Conservation (phyloP, 345 rosid species). For the Balakata baccata region DNA sequence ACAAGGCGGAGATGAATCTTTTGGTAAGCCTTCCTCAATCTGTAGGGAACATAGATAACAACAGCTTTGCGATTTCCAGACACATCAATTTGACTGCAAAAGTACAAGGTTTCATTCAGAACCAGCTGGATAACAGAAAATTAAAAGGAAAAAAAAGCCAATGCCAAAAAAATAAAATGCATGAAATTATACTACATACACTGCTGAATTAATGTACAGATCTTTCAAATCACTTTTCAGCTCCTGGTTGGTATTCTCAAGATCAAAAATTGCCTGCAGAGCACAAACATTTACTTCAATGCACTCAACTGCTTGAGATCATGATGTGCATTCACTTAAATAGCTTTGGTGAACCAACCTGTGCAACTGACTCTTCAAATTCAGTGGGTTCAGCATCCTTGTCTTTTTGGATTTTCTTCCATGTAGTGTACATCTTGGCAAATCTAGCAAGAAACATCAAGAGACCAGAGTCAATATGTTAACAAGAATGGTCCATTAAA, state of each 20-base stretch:
- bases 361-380: constrained; percentile 81
- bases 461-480: neutral
- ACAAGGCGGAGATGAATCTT: constrained; percentile 82
- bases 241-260: constrained; percentile 81
- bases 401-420: constrained; percentile 81
- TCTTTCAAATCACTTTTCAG: constrained; percentile 81
- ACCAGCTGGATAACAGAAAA: neutral
- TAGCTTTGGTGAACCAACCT: constrained; percentile 34
- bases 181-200: constrained; percentile 33
- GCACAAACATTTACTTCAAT: constrained; percentile 2
- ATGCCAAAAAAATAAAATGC: neutral
- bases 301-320: neutral
- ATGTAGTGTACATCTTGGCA: constrained; percentile 70
- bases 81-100: constrained; percentile 65
- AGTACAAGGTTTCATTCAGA: constrained; percentile 3
- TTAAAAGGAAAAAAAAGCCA: neutral
- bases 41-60: constrained; percentile 71
- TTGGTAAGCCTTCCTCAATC: constrained; percentile 81
- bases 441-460: constrained; percentile 24
- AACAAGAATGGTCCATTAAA: neutral
- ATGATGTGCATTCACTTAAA: neutral
- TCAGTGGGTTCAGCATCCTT: constrained; percentile 80
- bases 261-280: constrained; percentile 69
- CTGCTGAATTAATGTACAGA: constrained; percentile 70
- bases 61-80: constrained; percentile 75